Evolutionary conservation across 768 basidiomycete genomes (phyloP), one percentile per base, ranked within the genome.

Genomic region (Chlorophyllum brunneum): DNA sequence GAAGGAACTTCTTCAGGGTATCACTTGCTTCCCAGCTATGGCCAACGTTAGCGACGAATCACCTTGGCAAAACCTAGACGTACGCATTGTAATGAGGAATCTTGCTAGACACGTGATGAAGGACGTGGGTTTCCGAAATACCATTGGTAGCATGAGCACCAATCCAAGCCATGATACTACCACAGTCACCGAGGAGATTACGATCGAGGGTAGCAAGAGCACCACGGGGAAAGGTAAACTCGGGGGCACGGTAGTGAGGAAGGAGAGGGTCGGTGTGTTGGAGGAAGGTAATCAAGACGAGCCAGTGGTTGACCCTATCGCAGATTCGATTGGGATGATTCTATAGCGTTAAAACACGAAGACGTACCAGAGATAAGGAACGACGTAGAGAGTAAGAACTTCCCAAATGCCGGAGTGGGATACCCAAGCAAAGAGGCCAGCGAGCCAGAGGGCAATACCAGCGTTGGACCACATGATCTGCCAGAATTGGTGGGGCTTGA

Each of bases 221-320:
- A 54, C 95, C 95, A 59, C 93, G 90, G 38, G 86, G 76, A 80
- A 98, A 99, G 33, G 86, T 94, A 78, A 95, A 98, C 64, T 88
- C 86, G 31, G 81, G 65, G 11, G 85, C 81, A 57, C 90, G 88
- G 78, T 97, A 98, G 72, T 98, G 95, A 43, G 95, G 95, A 38
- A 98, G 81, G 40, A 88, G 68, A 16, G 95, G 92, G 71, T 98
- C 95, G 61, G 95, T 98, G 76, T 99, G 95, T 74, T 99, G 95
- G 45, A 98, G 78, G 87, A 92, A 98, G 16, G 94, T 97, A 74
- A 98, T 97, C 61, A 93, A 63, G 52, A 98, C 92, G 48, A 98
- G 79, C 94, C 94, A 97, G 77, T 93, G 91, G 76, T 92, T 92
- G 48, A 87, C 83, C 84, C 81, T 85, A 54, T 40, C 5, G 10